Conservation (phyloP, 148 eudicot genomes). For the Chenopodium album region DNA sequence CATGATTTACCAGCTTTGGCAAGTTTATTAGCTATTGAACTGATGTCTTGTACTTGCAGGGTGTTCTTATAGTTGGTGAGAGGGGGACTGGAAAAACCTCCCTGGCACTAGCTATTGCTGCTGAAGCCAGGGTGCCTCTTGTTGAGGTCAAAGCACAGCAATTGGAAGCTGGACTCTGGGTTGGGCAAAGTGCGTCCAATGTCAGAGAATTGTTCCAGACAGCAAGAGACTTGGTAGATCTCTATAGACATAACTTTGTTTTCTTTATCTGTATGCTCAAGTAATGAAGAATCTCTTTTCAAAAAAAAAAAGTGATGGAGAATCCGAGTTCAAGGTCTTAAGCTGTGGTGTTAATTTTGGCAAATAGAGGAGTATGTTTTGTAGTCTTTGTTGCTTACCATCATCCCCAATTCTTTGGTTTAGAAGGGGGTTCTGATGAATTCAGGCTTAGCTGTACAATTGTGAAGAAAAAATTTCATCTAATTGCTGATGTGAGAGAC, state of each 20-base stretch:
- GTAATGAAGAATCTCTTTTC: neutral
- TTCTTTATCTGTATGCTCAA: conserved; percentile 12
- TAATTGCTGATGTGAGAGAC: neutral
- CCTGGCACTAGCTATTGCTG: conserved; percentile 88
- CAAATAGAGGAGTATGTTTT: neutral
- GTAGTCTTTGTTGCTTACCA: neutral
- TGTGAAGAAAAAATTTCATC: neutral
- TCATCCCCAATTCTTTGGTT: neutral
- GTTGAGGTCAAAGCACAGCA: conserved; percentile 86
- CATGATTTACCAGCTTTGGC: neutral
- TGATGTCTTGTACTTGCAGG: conserved; percentile 48
- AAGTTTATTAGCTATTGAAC: conserved; percentile 4
- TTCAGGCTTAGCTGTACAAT: neutral
- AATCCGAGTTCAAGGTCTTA: neutral
- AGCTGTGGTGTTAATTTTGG: neutral
- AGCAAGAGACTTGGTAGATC: conserved; percentile 83
- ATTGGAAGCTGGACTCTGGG: conserved; percentile 88
- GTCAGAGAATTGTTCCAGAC: conserved; percentile 93
- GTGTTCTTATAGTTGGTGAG: conserved; percentile 93
- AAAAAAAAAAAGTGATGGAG: neutral
- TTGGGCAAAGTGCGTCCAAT: conserved; percentile 95
- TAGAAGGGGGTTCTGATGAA: neutral
- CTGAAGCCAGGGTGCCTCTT: conserved; percentile 92
- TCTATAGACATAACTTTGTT: conserved; percentile 4
- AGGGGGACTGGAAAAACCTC: conserved; percentile 94